Percentiles rank a stretch among this genome's conserved stretches.
Evolutionary conservation across 2,329 filamentous ascomycete genomes (phyloP).

Genomic region (Epichloe hybrida): DNA sequence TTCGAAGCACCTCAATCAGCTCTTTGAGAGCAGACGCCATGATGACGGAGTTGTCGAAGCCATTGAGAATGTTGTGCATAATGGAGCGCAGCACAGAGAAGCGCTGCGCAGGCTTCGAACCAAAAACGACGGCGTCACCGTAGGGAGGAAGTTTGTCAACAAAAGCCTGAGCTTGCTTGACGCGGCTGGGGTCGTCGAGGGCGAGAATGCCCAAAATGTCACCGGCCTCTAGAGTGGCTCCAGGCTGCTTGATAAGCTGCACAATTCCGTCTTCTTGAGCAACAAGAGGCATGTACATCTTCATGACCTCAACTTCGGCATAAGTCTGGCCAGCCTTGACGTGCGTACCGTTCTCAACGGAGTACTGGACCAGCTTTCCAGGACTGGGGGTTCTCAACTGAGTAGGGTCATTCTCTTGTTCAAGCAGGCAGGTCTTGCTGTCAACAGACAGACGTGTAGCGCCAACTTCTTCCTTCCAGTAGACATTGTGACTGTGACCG

Average conservation of each 20-base stretch:
- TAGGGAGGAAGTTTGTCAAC: slow-evolving; percentile 78
- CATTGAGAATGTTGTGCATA: slow-evolving; percentile 75
- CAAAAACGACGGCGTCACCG: slow-evolving; percentile 74
- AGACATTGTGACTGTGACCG: slow-evolving; percentile 92
- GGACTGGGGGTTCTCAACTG: slow-evolving; percentile 90
- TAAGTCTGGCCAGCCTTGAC: slow-evolving; percentile 85
- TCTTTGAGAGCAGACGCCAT: slow-evolving; percentile 80
- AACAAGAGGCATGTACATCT: slow-evolving; percentile 99
- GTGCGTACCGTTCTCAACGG: slow-evolving; percentile 88
- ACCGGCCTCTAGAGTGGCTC: slow-evolving; percentile 91
- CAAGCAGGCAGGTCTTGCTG: slow-evolving; percentile 92
- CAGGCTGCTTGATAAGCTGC: slow-evolving; percentile 97
- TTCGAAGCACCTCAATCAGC: slow-evolving; percentile 76
- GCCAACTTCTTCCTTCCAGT: slow-evolving; percentile 98
- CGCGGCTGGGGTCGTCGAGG: slow-evolving; percentile 85
- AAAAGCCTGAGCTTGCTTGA: slow-evolving; percentile 94
- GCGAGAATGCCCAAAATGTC: slow-evolving; percentile 97
- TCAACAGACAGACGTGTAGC: slow-evolving; percentile 93
- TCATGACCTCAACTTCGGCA: slow-evolving; percentile 99
- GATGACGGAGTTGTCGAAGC: slow-evolving; percentile 95
- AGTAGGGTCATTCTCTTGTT: slow-evolving; percentile 98
- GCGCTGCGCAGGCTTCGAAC: slow-evolving; percentile 81
- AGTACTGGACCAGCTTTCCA: slow-evolving; percentile 96
- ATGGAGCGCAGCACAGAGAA: slow-evolving; percentile 67
- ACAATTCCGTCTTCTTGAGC: slow-evolving; percentile 92